phyloP scores from a whole-genome alignment of 768 basidiomycete species.

The Daedalea quercina region DNA sequence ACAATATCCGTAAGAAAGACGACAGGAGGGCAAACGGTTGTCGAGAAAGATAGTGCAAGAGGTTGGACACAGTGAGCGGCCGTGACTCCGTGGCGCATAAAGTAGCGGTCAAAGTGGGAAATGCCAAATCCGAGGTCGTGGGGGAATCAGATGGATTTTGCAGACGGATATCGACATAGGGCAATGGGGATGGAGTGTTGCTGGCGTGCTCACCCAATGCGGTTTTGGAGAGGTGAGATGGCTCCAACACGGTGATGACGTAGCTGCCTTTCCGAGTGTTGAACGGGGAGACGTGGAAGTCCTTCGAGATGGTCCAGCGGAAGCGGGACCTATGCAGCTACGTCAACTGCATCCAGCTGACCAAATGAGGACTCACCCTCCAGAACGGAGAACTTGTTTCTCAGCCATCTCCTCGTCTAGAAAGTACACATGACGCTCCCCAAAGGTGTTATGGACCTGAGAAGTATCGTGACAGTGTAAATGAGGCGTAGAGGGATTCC shows the following conservation, averaged over 20 bases:
- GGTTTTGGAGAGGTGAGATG: slow-evolving; percentile 26
- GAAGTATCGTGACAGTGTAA: background rate
- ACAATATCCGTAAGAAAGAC: slow-evolving; percentile 54
- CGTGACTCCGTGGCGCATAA: slow-evolving; percentile 28
- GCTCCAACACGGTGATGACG: slow-evolving; percentile 45
- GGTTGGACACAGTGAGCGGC: slow-evolving; percentile 33
- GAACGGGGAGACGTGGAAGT: slow-evolving; percentile 75
- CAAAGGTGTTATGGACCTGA: slow-evolving; percentile 70
- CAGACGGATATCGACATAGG: slow-evolving; percentile 37
- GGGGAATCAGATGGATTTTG: slow-evolving; percentile 24
- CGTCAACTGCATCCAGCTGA: background rate
- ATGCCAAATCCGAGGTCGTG: too few species aligned
- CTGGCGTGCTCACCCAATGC: slow-evolving; percentile 6
- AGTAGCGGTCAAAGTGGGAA: slow-evolving; percentile 49
- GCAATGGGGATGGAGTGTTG: slow-evolving; percentile 10
- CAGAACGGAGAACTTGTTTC: slow-evolving; percentile 27
- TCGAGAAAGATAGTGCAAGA: slow-evolving; percentile 32
- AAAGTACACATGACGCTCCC: slow-evolving; percentile 58
- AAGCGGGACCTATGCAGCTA: slow-evolving; percentile 40
- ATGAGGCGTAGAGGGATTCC: background rate
- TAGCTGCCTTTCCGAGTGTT: slow-evolving; percentile 67
- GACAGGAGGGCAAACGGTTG: slow-evolving; percentile 49
- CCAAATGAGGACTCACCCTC: slow-evolving; percentile 20
- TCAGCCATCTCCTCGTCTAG: slow-evolving; percentile 34
- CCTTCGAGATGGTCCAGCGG: slow-evolving; percentile 59